phyloP scores from a whole-genome alignment of 257 asterid species.

The Mitragyna speciosa region DNA sequence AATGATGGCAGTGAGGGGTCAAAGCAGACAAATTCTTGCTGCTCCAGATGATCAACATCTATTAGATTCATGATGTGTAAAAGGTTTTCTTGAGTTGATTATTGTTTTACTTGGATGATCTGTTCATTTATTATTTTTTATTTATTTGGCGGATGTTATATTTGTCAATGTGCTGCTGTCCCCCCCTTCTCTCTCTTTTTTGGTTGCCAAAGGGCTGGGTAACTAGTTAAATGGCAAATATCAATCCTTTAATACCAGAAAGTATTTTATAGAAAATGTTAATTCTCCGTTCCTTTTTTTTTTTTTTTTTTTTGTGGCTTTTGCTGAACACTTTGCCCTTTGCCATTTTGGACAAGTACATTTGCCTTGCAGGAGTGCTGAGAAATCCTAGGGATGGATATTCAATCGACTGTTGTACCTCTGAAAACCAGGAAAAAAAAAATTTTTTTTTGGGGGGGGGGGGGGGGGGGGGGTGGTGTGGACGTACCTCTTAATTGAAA shows the following conservation, averaged over 20 bases:
- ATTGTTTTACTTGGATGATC: background rate
- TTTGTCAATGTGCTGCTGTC: background rate
- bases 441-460: too few species aligned
- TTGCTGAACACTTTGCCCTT: background rate
- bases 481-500: too few species aligned
- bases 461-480: too few species aligned
- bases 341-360: too few species aligned
- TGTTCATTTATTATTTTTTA: background rate
- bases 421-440: too few species aligned
- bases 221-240: background rate
- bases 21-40: constrained; percentile 46
- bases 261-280: background rate
- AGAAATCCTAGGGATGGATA: too few species aligned
- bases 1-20: constrained; percentile 37
- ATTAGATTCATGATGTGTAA: background rate
- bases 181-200: too few species aligned
- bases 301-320: background rate
- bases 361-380: too few species aligned
- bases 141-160: background rate
- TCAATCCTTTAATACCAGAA: background rate
- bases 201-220: background rate
- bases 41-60: constrained; percentile 44
- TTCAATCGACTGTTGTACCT: too few species aligned
- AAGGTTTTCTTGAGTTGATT: background rate
- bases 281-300: background rate